Evolutionary conservation across 768 basidiomycete genomes (phyloP).

Genomic region (Brasilioporus rufonigricans): DNA sequence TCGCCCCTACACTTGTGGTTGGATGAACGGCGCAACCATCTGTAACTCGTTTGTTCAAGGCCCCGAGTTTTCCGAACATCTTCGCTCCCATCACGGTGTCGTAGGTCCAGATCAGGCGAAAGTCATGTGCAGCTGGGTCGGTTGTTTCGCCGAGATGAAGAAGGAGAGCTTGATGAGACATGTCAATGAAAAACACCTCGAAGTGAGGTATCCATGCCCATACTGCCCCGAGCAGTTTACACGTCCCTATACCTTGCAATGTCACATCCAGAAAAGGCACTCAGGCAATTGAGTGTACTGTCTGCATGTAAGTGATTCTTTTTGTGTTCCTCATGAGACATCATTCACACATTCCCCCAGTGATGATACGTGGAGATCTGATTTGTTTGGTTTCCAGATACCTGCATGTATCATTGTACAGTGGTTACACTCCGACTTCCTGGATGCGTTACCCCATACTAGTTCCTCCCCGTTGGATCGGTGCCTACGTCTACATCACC

Average conservation of each 20-base stretch:
- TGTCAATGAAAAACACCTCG: constrained; percentile 25
- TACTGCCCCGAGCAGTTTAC: constrained; percentile 25
- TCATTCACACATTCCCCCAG: not conserved
- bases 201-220: constrained; percentile 13
- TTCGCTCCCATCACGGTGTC: constrained; percentile 21
- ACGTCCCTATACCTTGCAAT: constrained; percentile 21
- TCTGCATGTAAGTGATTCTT: not conserved
- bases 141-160: constrained; percentile 21
- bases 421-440: not conserved
- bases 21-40: not conserved
- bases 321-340: not conserved
- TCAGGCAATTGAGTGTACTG: not conserved
- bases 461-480: not conserved
- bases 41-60: constrained; percentile 11
- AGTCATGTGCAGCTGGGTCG: constrained; percentile 19
- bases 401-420: too few relatives aligned
- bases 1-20: constrained; percentile 15
- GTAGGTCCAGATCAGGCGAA: constrained; percentile 7
- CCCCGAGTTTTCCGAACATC: constrained; percentile 17
- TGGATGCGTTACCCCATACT: not conserved
- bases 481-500: not conserved
- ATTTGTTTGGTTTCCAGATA: too few relatives aligned
- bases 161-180: constrained; percentile 30
- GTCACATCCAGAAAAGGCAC: constrained; percentile 16
- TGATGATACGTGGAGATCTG: not conserved